Evolutionary conservation across 106 monocot species (phyloP), one percentile per base, ranked within the genome.

Genomic region (Allium cepa): DNA sequence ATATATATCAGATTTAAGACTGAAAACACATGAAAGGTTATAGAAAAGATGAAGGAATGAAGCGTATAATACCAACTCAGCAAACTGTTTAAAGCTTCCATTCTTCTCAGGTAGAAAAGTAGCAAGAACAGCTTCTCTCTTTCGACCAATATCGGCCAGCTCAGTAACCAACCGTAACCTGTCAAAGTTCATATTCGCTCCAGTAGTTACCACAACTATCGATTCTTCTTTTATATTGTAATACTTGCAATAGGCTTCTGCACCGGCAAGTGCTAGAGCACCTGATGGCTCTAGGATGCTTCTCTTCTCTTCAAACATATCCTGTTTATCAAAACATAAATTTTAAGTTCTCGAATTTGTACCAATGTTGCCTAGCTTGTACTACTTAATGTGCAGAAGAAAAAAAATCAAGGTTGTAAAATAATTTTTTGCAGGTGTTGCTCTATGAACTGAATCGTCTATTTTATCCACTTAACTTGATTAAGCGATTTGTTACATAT

Each of bases 241-340:
- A 75, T 90, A 99, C 60, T 85, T 90, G 90, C 99, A 99, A 72
- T 99, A 99, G 27, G 99, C 99, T 77, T 99, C 93, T 47, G 93
- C 93, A 7, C 99, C 99, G 46, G 99, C 99, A 60, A 99, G 71
- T 11, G 99, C 74, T 47, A 99, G 87, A 45, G 99, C 99, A 81
- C 99, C 99, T 53, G 99, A 92, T 57, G 99, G 93, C 72, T 99
- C 99, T 26, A 99, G 71, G 59, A 99, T 99, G 81, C 90, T 99
- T 70, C 99, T 90, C 80, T 99, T 99, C 79, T 99, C 99, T 71
- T 99, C 99, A 81, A 90, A 99, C 99, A 99, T 99, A 70, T 99
- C 93, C 99, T 99, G 68, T 9, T 53, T 46, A 9, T 56, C 36
- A 56, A 56, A 46, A 4, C 17, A 56, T 14, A 45, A 4, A 53